Evolutionary conservation across 2,329 filamentous ascomycete genomes (phyloP).

Genomic region (Chrysosporium keratinophilum): DNA sequence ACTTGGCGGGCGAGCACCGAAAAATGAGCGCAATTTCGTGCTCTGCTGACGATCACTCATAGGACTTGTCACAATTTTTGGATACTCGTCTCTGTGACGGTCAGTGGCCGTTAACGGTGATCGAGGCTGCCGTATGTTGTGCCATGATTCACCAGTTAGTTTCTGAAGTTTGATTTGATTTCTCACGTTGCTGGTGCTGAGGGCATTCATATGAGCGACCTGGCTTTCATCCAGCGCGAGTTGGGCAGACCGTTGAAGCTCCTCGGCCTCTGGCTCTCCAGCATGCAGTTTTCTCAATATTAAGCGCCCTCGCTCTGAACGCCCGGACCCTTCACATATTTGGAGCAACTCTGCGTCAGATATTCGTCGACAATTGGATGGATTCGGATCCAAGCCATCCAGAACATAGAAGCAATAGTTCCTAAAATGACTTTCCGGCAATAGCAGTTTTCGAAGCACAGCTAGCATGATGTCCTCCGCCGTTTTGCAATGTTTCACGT

Average conservation of each 20-base stretch:
- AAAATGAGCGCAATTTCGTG: constrained; percentile 52
- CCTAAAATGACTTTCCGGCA: constrained; percentile 81
- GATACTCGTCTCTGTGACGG: constrained; percentile 38
- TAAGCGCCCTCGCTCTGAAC: constrained; percentile 77
- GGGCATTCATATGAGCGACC: constrained; percentile 55
- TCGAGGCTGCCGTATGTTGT: constrained; percentile 73
- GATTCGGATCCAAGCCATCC: constrained; percentile 72
- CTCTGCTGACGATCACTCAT: constrained; percentile 28
- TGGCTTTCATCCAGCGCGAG: constrained; percentile 83
- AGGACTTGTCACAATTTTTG: constrained; percentile 22
- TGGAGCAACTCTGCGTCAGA: constrained; percentile 81
- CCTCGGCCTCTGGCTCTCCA: constrained; percentile 76
- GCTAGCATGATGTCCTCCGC: constrained; percentile 87
- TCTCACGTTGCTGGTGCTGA: constrained; percentile 55
- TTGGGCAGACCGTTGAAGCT: constrained; percentile 74
- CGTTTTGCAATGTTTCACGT: constrained; percentile 81
- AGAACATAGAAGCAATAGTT: constrained; percentile 97
- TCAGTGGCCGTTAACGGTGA: constrained; percentile 53
- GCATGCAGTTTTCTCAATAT: constrained; percentile 89
- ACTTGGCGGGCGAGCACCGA: constrained; percentile 83
- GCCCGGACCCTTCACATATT: constrained; percentile 75
- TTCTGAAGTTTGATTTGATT: constrained; percentile 84
- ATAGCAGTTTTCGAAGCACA: constrained; percentile 74
- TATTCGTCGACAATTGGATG: constrained; percentile 67
- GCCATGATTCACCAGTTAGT: constrained; percentile 76